Evolutionary conservation across 169 alveolate genomes (phyloP), one percentile per base, ranked within the genome.

Genomic region (Plasmodium inui): DNA sequence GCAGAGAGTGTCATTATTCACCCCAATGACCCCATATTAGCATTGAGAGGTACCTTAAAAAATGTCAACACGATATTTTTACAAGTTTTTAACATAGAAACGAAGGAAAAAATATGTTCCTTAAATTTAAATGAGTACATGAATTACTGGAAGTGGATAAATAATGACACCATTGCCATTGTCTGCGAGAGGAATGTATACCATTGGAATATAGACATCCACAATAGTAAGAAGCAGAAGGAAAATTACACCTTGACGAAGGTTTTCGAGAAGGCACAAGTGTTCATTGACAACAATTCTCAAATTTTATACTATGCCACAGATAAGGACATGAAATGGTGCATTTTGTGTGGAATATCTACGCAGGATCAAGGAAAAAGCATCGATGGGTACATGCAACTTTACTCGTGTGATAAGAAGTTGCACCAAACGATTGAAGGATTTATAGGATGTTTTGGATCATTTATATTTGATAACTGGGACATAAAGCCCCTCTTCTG

Each of bases 1-100:
- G 99, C 99, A 44, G 99, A 99, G 72, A 97, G 99, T 12, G 99
- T 98, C 7, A 95, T 99, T 85, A 98, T 98, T 98, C 99, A 99
- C 95, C 99, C 99, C n/a, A 83, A 96, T 39, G 97, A 98, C 83
- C 98, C 98, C 92, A 98, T 98, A 73, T 98, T 99, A 85, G 99
- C 99, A 46, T 97, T 98, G 71, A 98, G 99, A 93, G 99, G 99
- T 2, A 93, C 95, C 19, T 67, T 96, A 86, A 96, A 78, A 92
- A 84, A 53, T 84, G 84, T 95, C 84, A 95, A 46, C 93, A 67
- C 95, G 19, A 83, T 88, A 57, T 95, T 95, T 92, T 95, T 98
- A 32, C 97, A 98, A 97, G 97, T 98, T 17, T 99, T 97, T 95
- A 98, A 99, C 94, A 96, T 99, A 76, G 99, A 98, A 86, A 90